phyloP scores from a whole-genome alignment of 2,329 filamentous ascomycete genomes.

The Cercospora nicotianae region DNA sequence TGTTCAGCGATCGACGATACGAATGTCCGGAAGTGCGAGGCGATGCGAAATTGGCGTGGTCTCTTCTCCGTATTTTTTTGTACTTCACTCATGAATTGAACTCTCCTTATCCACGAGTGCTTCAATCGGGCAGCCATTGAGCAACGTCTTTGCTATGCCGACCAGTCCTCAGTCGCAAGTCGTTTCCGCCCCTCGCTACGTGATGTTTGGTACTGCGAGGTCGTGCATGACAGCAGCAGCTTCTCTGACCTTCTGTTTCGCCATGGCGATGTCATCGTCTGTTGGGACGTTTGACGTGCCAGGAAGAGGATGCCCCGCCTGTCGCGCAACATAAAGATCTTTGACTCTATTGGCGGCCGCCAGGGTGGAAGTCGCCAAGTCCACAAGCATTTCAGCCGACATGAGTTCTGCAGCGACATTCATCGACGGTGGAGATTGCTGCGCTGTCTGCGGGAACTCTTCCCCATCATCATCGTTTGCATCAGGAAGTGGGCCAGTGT shows the following conservation, averaged over 20 bases:
- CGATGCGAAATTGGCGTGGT: neutral
- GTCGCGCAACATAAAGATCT: slow-evolving; percentile 29
- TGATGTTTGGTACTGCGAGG: slow-evolving; percentile 4
- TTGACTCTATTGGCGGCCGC: slow-evolving; percentile 29
- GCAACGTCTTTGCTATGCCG: neutral
- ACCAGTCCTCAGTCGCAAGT: neutral
- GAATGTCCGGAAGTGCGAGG: neutral
- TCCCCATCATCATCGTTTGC: neutral
- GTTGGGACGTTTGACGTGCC: slow-evolving; percentile 26
- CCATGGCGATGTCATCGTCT: slow-evolving; percentile 26
- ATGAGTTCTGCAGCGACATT: slow-evolving; percentile 29
- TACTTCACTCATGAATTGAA: neutral
- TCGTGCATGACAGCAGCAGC: slow-evolving; percentile 31
- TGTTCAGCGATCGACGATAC: neutral
- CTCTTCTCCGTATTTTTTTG: neutral
- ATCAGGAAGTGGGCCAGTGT: neutral
- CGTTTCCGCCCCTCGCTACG: neutral
- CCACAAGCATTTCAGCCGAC: slow-evolving; percentile 32
- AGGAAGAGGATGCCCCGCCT: slow-evolving; percentile 21
- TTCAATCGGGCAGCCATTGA: neutral
- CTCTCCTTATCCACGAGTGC: neutral
- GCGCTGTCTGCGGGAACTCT: slow-evolving; percentile 2
- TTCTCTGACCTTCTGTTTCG: slow-evolving; percentile 30
- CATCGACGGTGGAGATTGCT: slow-evolving; percentile 11
- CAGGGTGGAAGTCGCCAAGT: slow-evolving; percentile 31